Percentiles rank a stretch among this genome's conserved stretches.
Evolutionary conservation across 352 stramenopile species (phyloP).

Genomic region (Elongisporangium anandrum): DNA sequence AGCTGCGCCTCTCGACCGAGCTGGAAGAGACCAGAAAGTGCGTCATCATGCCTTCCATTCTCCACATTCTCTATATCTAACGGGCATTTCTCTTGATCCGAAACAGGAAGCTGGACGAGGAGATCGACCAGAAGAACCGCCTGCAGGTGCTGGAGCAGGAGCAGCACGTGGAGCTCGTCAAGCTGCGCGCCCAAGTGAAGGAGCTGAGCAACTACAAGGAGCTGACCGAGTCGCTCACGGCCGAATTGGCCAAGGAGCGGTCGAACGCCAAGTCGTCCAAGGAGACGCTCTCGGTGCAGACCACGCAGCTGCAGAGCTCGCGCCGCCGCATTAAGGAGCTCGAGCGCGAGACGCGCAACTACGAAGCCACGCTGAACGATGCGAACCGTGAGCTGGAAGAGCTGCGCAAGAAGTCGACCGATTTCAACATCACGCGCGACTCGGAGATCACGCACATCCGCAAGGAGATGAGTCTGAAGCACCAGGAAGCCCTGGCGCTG

Average conservation of each 20-base stretch:
- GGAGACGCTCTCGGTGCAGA: slow-evolving; percentile 64
- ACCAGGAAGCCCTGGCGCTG: slow-evolving; percentile 62
- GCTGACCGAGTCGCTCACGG: slow-evolving; percentile 39
- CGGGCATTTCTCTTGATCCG: too few relatives aligned
- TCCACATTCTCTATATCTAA: not conserved
- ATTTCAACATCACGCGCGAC: slow-evolving; percentile 71
- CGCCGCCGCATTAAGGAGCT: slow-evolving; percentile 66
- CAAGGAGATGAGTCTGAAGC: slow-evolving; percentile 76
- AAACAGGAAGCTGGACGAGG: slow-evolving; percentile 66
- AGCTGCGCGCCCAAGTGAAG: slow-evolving; percentile 65
- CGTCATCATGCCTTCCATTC: not conserved
- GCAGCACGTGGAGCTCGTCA: slow-evolving; percentile 71
- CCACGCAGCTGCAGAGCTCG: slow-evolving; percentile 59
- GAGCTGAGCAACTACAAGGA: slow-evolving; percentile 61
- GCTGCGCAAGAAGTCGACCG: slow-evolving; percentile 62
- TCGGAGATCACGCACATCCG: slow-evolving; percentile 61
- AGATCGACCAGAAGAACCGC: slow-evolving; percentile 66
- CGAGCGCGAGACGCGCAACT: slow-evolving; percentile 57
- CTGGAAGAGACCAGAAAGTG: slow-evolving; percentile 77
- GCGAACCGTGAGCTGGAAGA: slow-evolving; percentile 63
- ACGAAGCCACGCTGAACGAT: slow-evolving; percentile 44
- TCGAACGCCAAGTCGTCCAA: slow-evolving; percentile 68
- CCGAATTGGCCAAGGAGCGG: slow-evolving; percentile 55
- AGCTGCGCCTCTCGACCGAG: slow-evolving; percentile 53
- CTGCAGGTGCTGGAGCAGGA: slow-evolving; percentile 79